Evolutionary conservation across 768 basidiomycete species (phyloP).

Genomic region (Phylloporus sp.): DNA sequence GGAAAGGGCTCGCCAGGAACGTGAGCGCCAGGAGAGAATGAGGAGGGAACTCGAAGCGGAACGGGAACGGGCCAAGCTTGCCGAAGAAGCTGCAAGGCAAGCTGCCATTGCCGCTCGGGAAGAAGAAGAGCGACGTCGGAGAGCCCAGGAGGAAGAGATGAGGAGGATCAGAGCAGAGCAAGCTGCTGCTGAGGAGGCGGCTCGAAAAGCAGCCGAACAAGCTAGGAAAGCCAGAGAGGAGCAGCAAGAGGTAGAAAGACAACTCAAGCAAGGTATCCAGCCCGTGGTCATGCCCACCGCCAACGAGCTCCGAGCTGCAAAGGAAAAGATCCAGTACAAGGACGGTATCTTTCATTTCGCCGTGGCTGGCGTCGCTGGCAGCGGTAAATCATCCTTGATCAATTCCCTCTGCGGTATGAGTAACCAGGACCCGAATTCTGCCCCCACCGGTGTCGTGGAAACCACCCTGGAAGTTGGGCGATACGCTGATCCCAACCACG

Average conservation of each 20-base stretch:
- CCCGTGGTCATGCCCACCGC: conserved; percentile 28
- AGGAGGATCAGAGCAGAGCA: conserved; percentile 12
- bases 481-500: conserved; percentile 25
- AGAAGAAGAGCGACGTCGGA: conserved; percentile 22
- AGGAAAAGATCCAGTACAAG: conserved; percentile 23
- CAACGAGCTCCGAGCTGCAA: conserved; percentile 23
- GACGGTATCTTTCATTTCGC: conserved; percentile 30
- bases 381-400: conserved; percentile 30
- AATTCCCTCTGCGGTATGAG: conserved; percentile 31
- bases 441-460: conserved; percentile 31
- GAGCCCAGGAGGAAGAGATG: conserved; percentile 18
- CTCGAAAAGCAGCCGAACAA: conserved; percentile 19
- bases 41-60: conserved; percentile 20
- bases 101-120: conserved; percentile 23
- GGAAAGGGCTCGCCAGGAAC: conserved; percentile 23
- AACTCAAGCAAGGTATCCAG: conserved; percentile 25
- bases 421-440: conserved; percentile 26
- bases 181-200: conserved; percentile 23
- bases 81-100: conserved; percentile 21
- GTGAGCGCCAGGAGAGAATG: conserved; percentile 15
- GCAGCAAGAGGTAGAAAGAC: conserved; percentile 19
- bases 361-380: conserved; percentile 28
- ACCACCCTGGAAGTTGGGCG: conserved; percentile 29
- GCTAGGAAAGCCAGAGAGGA: conserved; percentile 20
- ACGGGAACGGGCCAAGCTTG: conserved; percentile 11